Base-by-base conservation (phyloP, 2,329 filamentous ascomycete genomes). In the Colletotrichum cereale region DNA sequence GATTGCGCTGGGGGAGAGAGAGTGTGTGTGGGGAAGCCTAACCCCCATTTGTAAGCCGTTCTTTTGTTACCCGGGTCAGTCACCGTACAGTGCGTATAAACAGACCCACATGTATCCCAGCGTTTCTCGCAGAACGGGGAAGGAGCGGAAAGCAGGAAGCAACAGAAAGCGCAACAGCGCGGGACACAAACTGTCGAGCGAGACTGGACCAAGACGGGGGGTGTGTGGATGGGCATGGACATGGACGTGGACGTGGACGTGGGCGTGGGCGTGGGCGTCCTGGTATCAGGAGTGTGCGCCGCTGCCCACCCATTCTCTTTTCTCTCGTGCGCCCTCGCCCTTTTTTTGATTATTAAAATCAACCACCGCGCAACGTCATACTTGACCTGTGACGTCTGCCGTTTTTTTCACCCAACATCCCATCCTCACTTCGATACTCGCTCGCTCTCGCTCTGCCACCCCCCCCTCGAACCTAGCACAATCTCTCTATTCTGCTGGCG, bases 351-450 rank as follows among this genome's bases (percentile, higher is more conserved):
- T 67, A 58, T 63, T 66, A 65, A 57, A 74, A 66, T 79, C 75
- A 78, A 76, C 77, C 76, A 77, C 79, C 73, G 63, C 73, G 67
- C 81, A 84, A 84, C 82, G 82, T 84, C 82, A 84, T 84, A 74
- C 73, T 73, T 73, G 60, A 66, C 58, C 82, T 84, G 82, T 84
- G 82, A 84, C 82, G 82, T 84, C 82, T 84, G 73, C 73, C 73
- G 73, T 84, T 78, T 77, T 71, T 68, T 62, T 56, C 57, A 55
- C 71, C 67, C 61, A 73, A 72, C 66, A 67, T 52, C 62, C 55
- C 62, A 67, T 21, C 53, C 63, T 68, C 71, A 64, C 64, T 55
- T 56, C 73, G 73, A 72, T 62, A 62, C 63, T 72, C 68, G n/a
- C n/a, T 47, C 10, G n/a, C n/a, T 47, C 10, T 24, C 10, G 68